Evolutionary conservation across 1,284 basidiomycete genomes (phyloP), one percentile per base, ranked within the genome.

Genomic region (Naganishia sp.): DNA sequence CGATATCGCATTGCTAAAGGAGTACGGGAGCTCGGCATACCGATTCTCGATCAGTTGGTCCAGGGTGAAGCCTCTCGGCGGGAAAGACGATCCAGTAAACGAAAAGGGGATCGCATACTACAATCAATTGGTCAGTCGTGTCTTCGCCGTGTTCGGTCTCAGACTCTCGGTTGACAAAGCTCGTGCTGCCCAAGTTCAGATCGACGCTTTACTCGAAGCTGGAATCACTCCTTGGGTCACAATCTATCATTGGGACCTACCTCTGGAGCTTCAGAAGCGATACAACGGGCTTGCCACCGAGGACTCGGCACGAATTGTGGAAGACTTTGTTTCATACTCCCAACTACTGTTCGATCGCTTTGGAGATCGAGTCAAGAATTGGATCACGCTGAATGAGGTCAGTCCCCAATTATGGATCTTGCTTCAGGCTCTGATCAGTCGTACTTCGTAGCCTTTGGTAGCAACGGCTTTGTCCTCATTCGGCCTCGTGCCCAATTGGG

Each of bases 41-140:
- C 81, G 86, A n/a, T 89, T 91, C 78, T 89, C 87, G 13, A 79
- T 91, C 52, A 83, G 88, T 5, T 90, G 89, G 89, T 84, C 86
- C 9, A 82, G 89, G 43, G 83, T 90, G 70, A 87, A 90, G 63
- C 87, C 87, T 5, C 78, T 85, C 43, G 77, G 86, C 13, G 87
- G 89, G 36, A 83, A 86, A 33, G 81, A 86, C 66, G 88, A 90
- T 74, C 85, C 86, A n/a, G 77, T 88, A 53, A 91, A 88, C 73
- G 81, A 83, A 68, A 80, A 83, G 65, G 89, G 89, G 2, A 84
- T 90, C 68, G 80, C 84, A 70, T 88, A 70, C 63, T 78, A 77
- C 67, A 70, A 73, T 55, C 52, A 83, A 63, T 75, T 90, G 65
- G 65, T 63, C n/a, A 63, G 50, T 36, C 11, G 18, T 6, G 23